A percentile compares a stretch with the other conserved stretches of the same genome.
Evolutionary conservation across 2,329 filamentous ascomycete genomes (phyloP).

Genomic region (Coniochaeta ligniaria): DNA sequence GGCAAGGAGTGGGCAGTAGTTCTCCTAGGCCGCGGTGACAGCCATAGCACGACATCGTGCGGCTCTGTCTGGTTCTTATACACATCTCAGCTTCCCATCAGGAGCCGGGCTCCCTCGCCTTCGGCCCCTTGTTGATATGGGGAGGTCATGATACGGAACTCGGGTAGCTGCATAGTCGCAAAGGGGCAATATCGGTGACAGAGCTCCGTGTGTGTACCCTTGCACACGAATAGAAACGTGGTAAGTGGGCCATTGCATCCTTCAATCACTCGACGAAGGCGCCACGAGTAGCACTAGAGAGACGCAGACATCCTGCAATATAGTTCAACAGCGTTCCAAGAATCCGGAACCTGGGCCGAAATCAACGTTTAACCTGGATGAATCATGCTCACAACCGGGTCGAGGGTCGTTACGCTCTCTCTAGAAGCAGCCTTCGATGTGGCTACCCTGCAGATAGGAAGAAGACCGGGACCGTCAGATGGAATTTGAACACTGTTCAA

Average conservation of each 20-base stretch:
- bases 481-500: not conserved
- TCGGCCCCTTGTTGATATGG: not conserved
- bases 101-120: too few relatives aligned
- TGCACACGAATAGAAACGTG: not conserved
- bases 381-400: not conserved
- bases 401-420: not conserved
- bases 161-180: not conserved
- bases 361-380: not conserved
- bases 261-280: not conserved
- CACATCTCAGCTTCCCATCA: not conserved
- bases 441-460: not conserved
- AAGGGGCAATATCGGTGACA: slow-evolving; percentile 4
- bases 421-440: not conserved
- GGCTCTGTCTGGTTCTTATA: not conserved
- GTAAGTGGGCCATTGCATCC: not conserved
- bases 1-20: not conserved
- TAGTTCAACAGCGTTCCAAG: not conserved
- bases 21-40: not conserved
- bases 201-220: not conserved
- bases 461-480: not conserved
- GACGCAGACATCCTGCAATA: not conserved
- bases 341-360: slow-evolving; percentile 4
- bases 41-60: not conserved
- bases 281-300: not conserved
- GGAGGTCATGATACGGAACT: not conserved